Conservation (phyloP, 1,284 basidiomycete species). For the Tilletia walkeri region DNA sequence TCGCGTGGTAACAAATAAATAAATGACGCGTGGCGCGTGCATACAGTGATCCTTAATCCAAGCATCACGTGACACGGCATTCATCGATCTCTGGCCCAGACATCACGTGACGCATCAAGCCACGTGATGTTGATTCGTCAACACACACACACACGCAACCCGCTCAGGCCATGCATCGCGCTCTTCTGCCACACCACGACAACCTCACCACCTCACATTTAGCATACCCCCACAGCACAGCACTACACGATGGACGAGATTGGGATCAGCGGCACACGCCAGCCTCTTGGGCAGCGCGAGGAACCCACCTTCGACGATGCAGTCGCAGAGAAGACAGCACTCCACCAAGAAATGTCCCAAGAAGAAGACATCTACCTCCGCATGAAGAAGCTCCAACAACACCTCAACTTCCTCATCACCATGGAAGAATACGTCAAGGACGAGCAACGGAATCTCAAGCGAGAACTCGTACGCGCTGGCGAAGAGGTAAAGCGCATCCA, state of each 20-base stretch:
- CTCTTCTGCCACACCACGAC: too few relatives aligned
- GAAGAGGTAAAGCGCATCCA: constrained; percentile 99
- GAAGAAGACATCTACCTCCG: constrained; percentile 51
- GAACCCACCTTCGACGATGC: constrained; percentile 47
- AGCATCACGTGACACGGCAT: too few relatives aligned
- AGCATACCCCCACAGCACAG: background rate
- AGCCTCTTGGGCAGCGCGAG: constrained; percentile 21
- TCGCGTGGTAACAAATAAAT: too few relatives aligned
- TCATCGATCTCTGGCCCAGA: too few relatives aligned
- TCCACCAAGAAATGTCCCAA: constrained; percentile 42
- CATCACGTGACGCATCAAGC: too few relatives aligned
- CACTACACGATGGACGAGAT: constrained; percentile 45
- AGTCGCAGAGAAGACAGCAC: constrained; percentile 42
- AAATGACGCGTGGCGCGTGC: too few relatives aligned
- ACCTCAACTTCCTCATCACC: constrained; percentile 55
- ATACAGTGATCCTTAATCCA: too few relatives aligned
- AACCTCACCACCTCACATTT: too few relatives aligned
- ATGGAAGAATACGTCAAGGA: constrained; percentile 86
- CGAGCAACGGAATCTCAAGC: constrained; percentile 94
- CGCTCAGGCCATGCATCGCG: too few relatives aligned
- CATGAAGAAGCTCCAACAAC: constrained; percentile 55
- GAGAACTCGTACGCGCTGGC: constrained; percentile 95
- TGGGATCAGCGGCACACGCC: constrained; percentile 38
- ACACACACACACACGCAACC: too few relatives aligned
- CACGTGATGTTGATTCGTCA: too few relatives aligned